These are phyloP conservation scores for Gossypium rotundifolium DNA, from an alignment of 345 rosid genomes.

Conservation along the genomic window DNA sequence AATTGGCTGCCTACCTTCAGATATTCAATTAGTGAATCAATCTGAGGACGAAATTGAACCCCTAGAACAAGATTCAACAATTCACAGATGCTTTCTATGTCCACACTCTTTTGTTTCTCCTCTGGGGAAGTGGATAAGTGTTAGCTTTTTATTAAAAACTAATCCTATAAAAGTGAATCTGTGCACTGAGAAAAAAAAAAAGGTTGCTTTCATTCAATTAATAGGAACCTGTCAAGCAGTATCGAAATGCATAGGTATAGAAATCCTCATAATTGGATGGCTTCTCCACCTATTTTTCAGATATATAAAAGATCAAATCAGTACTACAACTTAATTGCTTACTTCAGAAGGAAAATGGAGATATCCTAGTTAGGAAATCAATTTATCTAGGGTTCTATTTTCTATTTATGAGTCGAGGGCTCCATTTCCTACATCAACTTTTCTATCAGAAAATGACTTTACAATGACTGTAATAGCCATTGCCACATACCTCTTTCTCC, in stretches of 20 bases:
- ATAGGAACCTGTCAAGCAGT: constrained; percentile 46
- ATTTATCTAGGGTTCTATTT: neutral
- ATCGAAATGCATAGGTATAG: constrained; percentile 43
- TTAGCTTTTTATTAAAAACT: neutral
- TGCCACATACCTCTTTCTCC: constrained; percentile 38
- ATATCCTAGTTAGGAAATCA: neutral
- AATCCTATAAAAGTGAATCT: neutral
- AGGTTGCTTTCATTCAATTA: constrained; percentile 2
- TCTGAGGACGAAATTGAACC: constrained; percentile 25
- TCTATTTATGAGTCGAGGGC: neutral
- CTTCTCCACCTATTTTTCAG: constrained; percentile 25
- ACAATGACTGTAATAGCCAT: neutral
- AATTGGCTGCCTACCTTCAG: constrained; percentile 30
- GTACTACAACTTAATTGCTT: constrained; percentile 1
- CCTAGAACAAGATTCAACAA: constrained; percentile 44
- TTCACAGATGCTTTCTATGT: constrained; percentile 45
- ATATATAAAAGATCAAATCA: constrained; percentile 5
- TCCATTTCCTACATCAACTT: neutral
- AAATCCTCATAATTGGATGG: constrained; percentile 32
- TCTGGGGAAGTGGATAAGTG: constrained; percentile 27
- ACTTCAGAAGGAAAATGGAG: neutral
- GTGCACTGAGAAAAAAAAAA: neutral
- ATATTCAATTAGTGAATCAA: constrained; percentile 38
- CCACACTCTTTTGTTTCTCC: constrained; percentile 48
- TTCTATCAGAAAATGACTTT: neutral